These are phyloP conservation scores for Allomyces arbusculus DNA, from an alignment of 192 early-diverging fungal genomes.

Conservation along the genomic window DNA sequence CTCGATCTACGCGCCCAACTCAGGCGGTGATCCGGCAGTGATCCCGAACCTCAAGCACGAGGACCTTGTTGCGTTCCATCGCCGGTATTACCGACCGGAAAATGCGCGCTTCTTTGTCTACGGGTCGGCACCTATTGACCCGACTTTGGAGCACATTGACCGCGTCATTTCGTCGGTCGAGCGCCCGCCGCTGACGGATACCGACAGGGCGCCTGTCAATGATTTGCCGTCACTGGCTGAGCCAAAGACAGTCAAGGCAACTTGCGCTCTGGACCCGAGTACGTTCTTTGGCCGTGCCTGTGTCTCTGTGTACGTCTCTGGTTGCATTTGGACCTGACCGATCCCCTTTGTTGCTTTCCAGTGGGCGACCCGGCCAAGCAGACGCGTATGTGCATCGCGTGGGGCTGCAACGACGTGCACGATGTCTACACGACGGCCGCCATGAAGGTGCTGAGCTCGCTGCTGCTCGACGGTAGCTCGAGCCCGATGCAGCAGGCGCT, in stretches of 20 bases:
- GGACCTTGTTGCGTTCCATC: slow-evolving; percentile 64
- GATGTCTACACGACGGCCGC: slow-evolving; percentile 70
- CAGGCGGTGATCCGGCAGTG: slow-evolving; percentile 72
- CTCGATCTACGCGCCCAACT: slow-evolving; percentile 59
- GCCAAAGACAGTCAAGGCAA: slow-evolving; percentile 21
- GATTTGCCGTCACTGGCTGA: slow-evolving; percentile 7
- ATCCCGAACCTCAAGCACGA: slow-evolving; percentile 78
- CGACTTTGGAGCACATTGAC: slow-evolving; percentile 51
- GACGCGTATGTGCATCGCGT: slow-evolving; percentile 51
- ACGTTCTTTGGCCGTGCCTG: slow-evolving; percentile 3
- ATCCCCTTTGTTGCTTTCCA: slow-evolving; percentile 4
- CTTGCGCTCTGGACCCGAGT: slow-evolving; percentile 51
- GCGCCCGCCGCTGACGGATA: slow-evolving; percentile 18
- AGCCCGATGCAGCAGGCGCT: slow-evolving; percentile 86
- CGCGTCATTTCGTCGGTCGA: slow-evolving; percentile 33
- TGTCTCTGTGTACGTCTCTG: neutral
- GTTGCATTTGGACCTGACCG: neutral
- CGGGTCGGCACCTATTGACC: slow-evolving; percentile 56
- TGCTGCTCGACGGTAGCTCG: slow-evolving; percentile 70
- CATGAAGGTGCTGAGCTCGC: slow-evolving; percentile 49
- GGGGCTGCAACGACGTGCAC: slow-evolving; percentile 50
- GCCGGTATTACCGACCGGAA: slow-evolving; percentile 71
- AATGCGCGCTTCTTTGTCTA: slow-evolving; percentile 84
- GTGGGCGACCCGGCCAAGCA: slow-evolving; percentile 57
- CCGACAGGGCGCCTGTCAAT: slow-evolving; percentile 23